phyloP scores from a whole-genome alignment of 2,329 filamentous ascomycete genomes.

The Nigrograna mackinnonii region DNA sequence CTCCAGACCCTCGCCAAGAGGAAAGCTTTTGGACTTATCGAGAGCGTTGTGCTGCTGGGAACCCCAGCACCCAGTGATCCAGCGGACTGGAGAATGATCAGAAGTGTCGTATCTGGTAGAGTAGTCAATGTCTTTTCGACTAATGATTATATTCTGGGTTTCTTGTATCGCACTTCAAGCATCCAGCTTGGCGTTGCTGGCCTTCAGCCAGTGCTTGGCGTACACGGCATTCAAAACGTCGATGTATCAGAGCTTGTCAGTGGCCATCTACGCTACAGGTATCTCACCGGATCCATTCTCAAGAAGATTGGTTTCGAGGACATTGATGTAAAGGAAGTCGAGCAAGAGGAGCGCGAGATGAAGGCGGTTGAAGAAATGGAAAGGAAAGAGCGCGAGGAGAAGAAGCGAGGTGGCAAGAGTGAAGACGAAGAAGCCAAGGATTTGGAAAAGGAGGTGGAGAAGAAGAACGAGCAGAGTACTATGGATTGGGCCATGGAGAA shows the following conservation, averaged over 20 bases:
- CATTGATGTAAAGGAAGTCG: slow-evolving; percentile 51
- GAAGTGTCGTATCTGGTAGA: slow-evolving; percentile 77
- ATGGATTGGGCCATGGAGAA: slow-evolving; percentile 48
- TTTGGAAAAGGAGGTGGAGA: slow-evolving; percentile 46
- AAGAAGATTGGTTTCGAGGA: slow-evolving; percentile 58
- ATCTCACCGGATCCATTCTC: slow-evolving; percentile 55
- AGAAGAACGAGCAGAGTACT: slow-evolving; percentile 49
- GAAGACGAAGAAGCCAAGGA: slow-evolving; percentile 39
- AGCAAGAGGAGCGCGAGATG: slow-evolving; percentile 49
- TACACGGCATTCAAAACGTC: slow-evolving; percentile 66
- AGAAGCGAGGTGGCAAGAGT: slow-evolving; percentile 31
- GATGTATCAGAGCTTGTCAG: slow-evolving; percentile 55
- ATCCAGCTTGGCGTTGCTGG: slow-evolving; percentile 84
- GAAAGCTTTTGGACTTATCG: slow-evolving; percentile 80
- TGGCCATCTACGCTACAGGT: slow-evolving; percentile 56
- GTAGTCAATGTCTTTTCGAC: slow-evolving; percentile 88
- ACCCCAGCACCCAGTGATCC: slow-evolving; percentile 74
- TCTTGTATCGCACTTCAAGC: slow-evolving; percentile 83
- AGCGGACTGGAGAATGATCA: slow-evolving; percentile 75
- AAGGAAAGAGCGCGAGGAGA: slow-evolving; percentile 41
- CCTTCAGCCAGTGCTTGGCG: slow-evolving; percentile 70
- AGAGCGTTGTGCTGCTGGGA: slow-evolving; percentile 82
- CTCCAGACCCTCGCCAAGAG: slow-evolving; percentile 76
- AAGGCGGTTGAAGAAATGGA: slow-evolving; percentile 49
- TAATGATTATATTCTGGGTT: slow-evolving; percentile 85